Evolutionary conservation across 345 rosid genomes (phyloP), one percentile per base, ranked within the genome.

Genomic region (Pistacia integerrima): DNA sequence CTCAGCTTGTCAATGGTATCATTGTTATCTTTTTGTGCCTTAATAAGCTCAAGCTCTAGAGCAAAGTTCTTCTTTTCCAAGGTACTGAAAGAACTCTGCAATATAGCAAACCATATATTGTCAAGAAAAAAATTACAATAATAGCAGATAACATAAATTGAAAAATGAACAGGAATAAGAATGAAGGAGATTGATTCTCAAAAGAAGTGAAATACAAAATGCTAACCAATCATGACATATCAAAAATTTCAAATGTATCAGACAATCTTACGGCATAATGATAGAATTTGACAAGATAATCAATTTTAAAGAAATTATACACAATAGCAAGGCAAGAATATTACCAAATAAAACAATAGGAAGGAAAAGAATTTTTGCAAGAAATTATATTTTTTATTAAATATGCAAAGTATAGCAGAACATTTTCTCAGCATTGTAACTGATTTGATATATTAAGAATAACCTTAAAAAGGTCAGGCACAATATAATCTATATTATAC

Each of bases 11-110:
- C 77, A 61, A 84, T 77, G 38, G 89, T 82, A 80, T 83, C 88
- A 80, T 28, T 76, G 74, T 82, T 83, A 68, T 86, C 81, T 72
- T 80, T 90, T 69, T 86, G 89, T 75, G 94, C 92, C 76, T 82
- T 86, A 72, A 70, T 64, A 73, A 95, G 92, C 81, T 91, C 94
- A 82, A 83, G 85, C 83, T 90, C 93, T 79, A 95, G 81, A 65
- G 87, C 65, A 20, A 79, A 82, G 79, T 95, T 95, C 87, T 90
- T 92, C 80, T 85, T 90, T 78, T 87, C 91, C 82, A 91, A 70
- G 18, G 73, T 69, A 75, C 85, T 93, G 84, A 92, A 83, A 55
- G 97, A 90, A 80, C 81, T 85, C 93, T 93, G 85, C 41, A 79
- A 62, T 74, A 70, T 74, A 70, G 41, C 35, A 63, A 70, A 51